Percentiles rank a stretch among this genome's conserved stretches.
phyloP scores from a whole-genome alignment of 441 rosid genomes.

The Mallotus repandus region DNA sequence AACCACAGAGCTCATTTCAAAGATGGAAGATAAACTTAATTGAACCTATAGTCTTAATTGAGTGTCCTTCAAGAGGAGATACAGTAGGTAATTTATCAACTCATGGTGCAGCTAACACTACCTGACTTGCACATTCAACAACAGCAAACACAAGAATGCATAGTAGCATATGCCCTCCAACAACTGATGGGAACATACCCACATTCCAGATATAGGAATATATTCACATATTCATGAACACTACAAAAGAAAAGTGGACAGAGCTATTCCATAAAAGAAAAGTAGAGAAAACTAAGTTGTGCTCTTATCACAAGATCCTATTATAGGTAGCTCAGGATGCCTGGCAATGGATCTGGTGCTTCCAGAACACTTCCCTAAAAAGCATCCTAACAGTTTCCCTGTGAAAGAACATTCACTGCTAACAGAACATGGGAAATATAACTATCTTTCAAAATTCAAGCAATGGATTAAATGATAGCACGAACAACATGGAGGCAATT shows the following conservation, averaged over 20 bases:
- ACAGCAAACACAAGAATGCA: not conserved
- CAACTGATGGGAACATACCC: not conserved
- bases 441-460: too few relatives aligned
- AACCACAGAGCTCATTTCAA: not conserved
- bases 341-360: conserved; percentile 78
- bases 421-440: not conserved
- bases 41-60: not conserved
- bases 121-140: not conserved
- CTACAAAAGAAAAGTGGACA: not conserved
- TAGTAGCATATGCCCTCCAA: not conserved
- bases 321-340: conserved; percentile 69
- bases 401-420: conserved; percentile 3
- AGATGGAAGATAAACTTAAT: not conserved
- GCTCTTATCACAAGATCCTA: conserved; percentile 87
- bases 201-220: not conserved
- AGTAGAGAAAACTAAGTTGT: not conserved
- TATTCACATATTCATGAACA: not conserved
- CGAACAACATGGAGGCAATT: not conserved
- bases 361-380: conserved; percentile 85
- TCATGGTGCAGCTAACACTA: not conserved
- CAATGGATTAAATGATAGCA: not conserved
- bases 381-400: conserved; percentile 87
- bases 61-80: too few relatives aligned
- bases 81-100: too few relatives aligned
- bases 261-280: too few relatives aligned